Conservation (phyloP, 2,329 filamentous ascomycete genomes). For the Bipolaris cookei region DNA sequence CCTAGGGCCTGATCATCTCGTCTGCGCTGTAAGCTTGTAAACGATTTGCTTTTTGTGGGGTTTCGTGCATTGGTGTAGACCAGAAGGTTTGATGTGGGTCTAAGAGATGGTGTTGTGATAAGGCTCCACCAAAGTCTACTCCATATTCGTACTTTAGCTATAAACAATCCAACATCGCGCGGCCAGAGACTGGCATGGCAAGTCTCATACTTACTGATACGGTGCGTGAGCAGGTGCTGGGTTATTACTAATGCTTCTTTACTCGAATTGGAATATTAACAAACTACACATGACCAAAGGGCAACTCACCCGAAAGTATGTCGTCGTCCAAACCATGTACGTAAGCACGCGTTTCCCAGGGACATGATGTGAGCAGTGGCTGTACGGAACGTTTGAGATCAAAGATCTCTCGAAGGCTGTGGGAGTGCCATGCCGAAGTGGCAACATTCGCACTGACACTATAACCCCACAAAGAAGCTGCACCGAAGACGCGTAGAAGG, state of each 20-base stretch:
- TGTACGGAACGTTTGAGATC: neutral
- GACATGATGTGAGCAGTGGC: neutral
- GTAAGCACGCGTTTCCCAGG: neutral
- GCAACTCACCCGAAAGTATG: neutral
- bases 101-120: neutral
- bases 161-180: neutral
- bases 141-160: neutral
- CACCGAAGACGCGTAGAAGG: conserved; percentile 12
- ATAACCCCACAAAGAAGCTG: conserved; percentile 8
- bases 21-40: neutral
- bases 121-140: neutral
- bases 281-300: neutral
- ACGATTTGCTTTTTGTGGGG: neutral
- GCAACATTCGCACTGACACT: conserved; percentile 1
- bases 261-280: neutral
- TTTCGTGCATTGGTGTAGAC: neutral
- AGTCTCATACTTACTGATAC: neutral
- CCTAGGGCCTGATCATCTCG: neutral
- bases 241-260: neutral
- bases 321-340: neutral
- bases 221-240: neutral
- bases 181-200: neutral
- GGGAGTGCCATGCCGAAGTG: conserved; percentile 3
- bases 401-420: neutral
- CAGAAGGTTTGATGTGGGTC: neutral